Base-by-base conservation (phyloP, 768 basidiomycete species). In the Phylloporus scabripes region DNA sequence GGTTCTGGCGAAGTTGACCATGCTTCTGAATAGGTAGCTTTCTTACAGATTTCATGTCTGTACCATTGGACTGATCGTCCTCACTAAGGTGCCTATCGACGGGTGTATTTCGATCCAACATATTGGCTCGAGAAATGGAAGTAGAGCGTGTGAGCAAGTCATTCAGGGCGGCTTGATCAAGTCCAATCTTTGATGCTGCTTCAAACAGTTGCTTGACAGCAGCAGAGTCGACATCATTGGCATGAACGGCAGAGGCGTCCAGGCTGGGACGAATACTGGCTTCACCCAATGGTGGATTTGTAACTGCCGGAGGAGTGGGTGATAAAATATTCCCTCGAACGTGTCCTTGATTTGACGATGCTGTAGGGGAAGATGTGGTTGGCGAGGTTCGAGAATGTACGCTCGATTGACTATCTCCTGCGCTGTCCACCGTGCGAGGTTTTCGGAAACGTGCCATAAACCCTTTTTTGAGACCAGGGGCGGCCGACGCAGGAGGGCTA, bases 401-500 rank as follows among this genome's bases (percentile, higher is more conserved):
- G 37, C 65, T 69, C 7, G 65, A 70, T 42, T 58, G 58, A 31
- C 68, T 58, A 55, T 65, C 60, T 31, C 55, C 63, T 21, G 50
- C 9, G 20, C 52, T 52, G 42, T 70, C 66, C 36, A 52, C 23
- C 20, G 63, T 54, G 39, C 69, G 68, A 32, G 67, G 61, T 49
- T 57, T 71, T 32, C 86, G 77, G 63, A 91, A 87, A 26, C 85
- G 80, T 24, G 87, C 79, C 79, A 92, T 89, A 65, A 92, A 83
- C 12, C 87, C 83, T 64, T 81, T 28, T 6, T 28, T 87, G 21
- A 91, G 60, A 18, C 87, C 83, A 29, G 88, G 88, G 17, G 82
- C 75, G 23, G 85, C 78, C 18, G 83, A 81, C 4, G 85, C 78
- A 56, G 85, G 81, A n/a, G 85, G 83, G 51, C 77, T 80, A 2